Evolutionary conservation across 352 stramenopile genomes (phyloP).

Genomic region (Albugo candida): DNA sequence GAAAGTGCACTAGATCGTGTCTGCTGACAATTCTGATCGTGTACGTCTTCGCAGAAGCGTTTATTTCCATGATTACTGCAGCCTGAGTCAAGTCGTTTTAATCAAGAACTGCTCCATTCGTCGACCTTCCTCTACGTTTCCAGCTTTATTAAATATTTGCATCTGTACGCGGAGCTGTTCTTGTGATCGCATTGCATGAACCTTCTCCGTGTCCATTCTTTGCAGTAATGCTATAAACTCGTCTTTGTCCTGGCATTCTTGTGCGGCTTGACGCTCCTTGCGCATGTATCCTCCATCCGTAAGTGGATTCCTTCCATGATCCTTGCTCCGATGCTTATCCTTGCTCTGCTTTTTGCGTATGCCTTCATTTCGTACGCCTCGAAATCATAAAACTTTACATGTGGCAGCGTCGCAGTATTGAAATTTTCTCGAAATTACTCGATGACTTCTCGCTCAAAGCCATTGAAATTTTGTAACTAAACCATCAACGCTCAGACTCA

Average conservation of each 20-base stretch:
- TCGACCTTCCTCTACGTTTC: slow-evolving; percentile 65
- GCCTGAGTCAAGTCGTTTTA: slow-evolving; percentile 9
- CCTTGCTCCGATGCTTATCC: slow-evolving; percentile 9
- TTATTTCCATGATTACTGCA: no score
- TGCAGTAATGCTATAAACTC: slow-evolving; percentile 61
- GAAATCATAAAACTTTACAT: slow-evolving; percentile 96
- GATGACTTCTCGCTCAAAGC: slow-evolving; percentile 74
- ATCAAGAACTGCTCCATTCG: slow-evolving; percentile 44
- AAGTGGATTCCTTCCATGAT: slow-evolving; percentile 2
- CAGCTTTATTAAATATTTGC: slow-evolving; percentile 81
- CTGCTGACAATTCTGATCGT: no score
- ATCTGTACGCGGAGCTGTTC: slow-evolving; percentile 71
- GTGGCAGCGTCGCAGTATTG: slow-evolving; percentile 92
- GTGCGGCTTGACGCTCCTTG: slow-evolving; percentile 27
- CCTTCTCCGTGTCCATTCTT: slow-evolving; percentile 72
- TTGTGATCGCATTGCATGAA: slow-evolving; percentile 73
- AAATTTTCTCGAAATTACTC: slow-evolving; percentile 88
- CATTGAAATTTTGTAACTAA: slow-evolving; percentile 61
- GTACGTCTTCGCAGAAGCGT: no score
- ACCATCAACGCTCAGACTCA: not conserved
- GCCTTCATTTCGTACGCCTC: slow-evolving; percentile 94
- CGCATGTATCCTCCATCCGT: slow-evolving; percentile 45
- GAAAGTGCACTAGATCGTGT: no score
- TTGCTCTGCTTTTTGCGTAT: slow-evolving; percentile 72
- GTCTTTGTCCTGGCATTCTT: slow-evolving; percentile 38